Percentiles rank a stretch among this genome's conserved stretches.
These are phyloP conservation scores for Wallacemonas sp. DNA, from an alignment of 208 protist genomes.

Conservation along the genomic window DNA sequence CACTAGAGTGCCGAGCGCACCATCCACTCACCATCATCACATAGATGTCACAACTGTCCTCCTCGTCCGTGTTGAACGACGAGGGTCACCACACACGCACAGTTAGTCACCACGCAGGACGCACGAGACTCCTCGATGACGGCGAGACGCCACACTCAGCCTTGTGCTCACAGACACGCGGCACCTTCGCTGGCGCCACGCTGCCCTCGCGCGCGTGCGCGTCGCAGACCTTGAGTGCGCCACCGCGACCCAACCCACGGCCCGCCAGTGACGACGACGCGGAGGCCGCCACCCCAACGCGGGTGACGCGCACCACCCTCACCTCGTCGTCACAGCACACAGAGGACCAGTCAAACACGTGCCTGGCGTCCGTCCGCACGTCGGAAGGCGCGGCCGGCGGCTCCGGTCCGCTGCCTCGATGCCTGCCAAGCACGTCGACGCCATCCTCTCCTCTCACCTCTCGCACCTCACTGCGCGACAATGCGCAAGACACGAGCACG, in stretches of 20 bases:
- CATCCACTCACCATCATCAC: no score
- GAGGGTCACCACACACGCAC: no score
- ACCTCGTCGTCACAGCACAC: slow-evolving; percentile 8
- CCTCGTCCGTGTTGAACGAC: not conserved
- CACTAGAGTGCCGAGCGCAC: no score
- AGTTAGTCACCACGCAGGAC: not conserved
- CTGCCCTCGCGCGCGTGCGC: not conserved
- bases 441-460: not conserved
- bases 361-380: not conserved
- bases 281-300: not conserved
- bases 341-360: not conserved
- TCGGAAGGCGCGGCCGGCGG: slow-evolving; percentile 1
- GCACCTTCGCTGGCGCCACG: not conserved
- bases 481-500: no score
- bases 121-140: not conserved
- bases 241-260: not conserved
- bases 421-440: not conserved
- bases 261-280: not conserved
- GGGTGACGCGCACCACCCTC: not conserved
- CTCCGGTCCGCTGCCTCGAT: not conserved
- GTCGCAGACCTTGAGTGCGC: not conserved
- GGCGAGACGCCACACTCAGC: not conserved
- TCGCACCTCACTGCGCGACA: not conserved
- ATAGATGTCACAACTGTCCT: slow-evolving; percentile 21
- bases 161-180: not conserved